A percentile compares a stretch with the other conserved stretches of the same genome.
Evolutionary conservation across 805 yeast species (phyloP).

Genomic region (Metschnikowia baotianmanensis): DNA sequence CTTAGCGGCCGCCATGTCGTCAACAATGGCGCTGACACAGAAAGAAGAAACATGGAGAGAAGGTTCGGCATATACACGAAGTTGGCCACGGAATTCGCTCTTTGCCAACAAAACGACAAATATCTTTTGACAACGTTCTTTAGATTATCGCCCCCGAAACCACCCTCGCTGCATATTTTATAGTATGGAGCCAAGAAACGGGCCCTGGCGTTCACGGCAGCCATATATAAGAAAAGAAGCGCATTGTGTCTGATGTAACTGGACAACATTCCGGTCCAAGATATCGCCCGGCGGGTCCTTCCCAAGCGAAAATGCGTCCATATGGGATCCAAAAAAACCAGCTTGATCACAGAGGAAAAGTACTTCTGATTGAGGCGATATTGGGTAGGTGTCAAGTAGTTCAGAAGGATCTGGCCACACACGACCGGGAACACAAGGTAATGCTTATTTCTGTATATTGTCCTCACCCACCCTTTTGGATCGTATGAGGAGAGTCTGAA

Average conservation of each 20-base stretch:
- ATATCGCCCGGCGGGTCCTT: constrained; percentile 21
- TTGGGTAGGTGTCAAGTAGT: constrained; percentile 40
- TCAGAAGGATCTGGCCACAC: constrained; percentile 39
- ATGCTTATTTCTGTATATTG: constrained; percentile 31
- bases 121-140: constrained; percentile 15
- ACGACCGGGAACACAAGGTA: constrained; percentile 33
- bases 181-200: constrained; percentile 25
- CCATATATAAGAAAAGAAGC: constrained; percentile 20
- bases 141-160: constrained; percentile 1
- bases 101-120: constrained; percentile 20
- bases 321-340: constrained; percentile 36
- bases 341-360: constrained; percentile 31
- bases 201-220: constrained; percentile 20
- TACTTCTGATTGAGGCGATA: constrained; percentile 36
- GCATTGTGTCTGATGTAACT: constrained; percentile 29
- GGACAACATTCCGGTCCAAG: constrained; percentile 29
- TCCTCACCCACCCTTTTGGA: constrained; percentile 16
- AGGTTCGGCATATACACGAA: constrained; percentile 38
- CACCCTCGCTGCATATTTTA: constrained; percentile 19
- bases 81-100: constrained; percentile 32
- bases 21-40: constrained; percentile 33
- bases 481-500: constrained; percentile 27
- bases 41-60: constrained; percentile 32
- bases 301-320: constrained; percentile 40
- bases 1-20: constrained; percentile 13